Evolutionary conservation across 2,329 filamentous ascomycete genomes (phyloP), one percentile per base, ranked within the genome.

Genomic region (Claviceps humidiphila): DNA sequence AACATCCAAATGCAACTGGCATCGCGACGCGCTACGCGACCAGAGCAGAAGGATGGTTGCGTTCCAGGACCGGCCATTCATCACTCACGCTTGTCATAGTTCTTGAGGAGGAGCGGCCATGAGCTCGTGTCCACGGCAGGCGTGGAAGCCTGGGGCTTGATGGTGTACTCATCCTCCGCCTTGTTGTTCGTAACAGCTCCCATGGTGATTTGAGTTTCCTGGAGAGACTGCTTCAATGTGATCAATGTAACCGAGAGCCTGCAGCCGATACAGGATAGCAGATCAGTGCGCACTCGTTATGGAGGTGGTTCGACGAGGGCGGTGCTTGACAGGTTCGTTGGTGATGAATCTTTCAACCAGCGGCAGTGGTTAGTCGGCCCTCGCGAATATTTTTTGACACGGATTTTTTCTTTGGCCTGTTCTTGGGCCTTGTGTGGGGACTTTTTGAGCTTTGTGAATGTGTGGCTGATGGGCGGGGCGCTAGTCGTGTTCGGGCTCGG

Each of bases 61-160:
- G 30, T 34, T 34, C 9, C 30, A 34, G 9, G 30, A 34, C 30
- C 30, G 30, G 9, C 30, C 30, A 34, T 34, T 34, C 8, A 56
- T 55, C 61, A 77, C 85, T 68, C 79, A 93, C 89, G 76, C 67
- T 90, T 87, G 71, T 89, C 87, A 74, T 94, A 97, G 75, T 96
- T 95, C 77, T 95, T 95, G 65, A 97, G 79, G 63, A 97, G 78
- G 64, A 97, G 77, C 63, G 93, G 93, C 89, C 89, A 96, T 68
- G 83, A 80, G 75, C 85, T 90, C 61, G 88, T 94, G 72, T 94
- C 84, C 63, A 94, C 76, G 55, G 81, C 74, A 60, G 89, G 87
- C 63, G 84, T 82, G 60, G 80, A 75, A 63, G 86, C 83, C 76
- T 94, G 84, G 53, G 93, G 93, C 82, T 96, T 95, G 76, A 98